Evolutionary conservation across 2,329 filamentous ascomycete genomes (phyloP).

Genomic region (Claviceps purpurea): DNA sequence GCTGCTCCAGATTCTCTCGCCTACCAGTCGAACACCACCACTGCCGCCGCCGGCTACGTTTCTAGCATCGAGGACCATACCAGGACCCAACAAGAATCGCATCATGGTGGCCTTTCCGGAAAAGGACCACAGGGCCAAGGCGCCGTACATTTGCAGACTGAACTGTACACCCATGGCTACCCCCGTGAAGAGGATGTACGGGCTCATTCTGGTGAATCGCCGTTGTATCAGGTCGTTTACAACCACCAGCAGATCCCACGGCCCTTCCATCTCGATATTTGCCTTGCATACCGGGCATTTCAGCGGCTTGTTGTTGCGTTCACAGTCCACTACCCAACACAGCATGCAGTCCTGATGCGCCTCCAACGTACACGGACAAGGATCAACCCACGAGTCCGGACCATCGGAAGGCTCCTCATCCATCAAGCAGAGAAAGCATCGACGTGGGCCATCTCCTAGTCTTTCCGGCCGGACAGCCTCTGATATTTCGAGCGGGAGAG

Average conservation of each 20-base stretch:
- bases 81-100: conserved; percentile 26
- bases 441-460: conserved; percentile 20
- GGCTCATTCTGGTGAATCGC: conserved; percentile 37
- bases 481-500: conserved; percentile 8
- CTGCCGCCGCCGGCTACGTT: conserved; percentile 9
- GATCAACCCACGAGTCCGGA: conserved; percentile 59
- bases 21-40: conserved; percentile 11
- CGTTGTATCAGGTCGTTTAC: conserved; percentile 46
- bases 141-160: conserved; percentile 40
- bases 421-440: conserved; percentile 52
- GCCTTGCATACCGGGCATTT: conserved; percentile 83
- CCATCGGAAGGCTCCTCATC: conserved; percentile 37
- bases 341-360: conserved; percentile 85
- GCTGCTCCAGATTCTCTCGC: conserved; percentile 19
- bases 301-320: conserved; percentile 53
- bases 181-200: conserved; percentile 53
- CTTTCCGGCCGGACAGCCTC: conserved; percentile 8
- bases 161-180: conserved; percentile 34
- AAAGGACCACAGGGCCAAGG: conserved; percentile 35
- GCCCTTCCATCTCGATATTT: conserved; percentile 62
- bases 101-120: conserved; percentile 33
- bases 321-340: conserved; percentile 86
- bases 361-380: conserved; percentile 80
- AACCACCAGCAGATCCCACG: conserved; percentile 59
- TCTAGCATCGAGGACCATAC: conserved; percentile 16